Evolutionary conservation across 2,329 filamentous ascomycete species (phyloP), one percentile per base, ranked within the genome.

Genomic region (Achaetomium macrosporum): DNA sequence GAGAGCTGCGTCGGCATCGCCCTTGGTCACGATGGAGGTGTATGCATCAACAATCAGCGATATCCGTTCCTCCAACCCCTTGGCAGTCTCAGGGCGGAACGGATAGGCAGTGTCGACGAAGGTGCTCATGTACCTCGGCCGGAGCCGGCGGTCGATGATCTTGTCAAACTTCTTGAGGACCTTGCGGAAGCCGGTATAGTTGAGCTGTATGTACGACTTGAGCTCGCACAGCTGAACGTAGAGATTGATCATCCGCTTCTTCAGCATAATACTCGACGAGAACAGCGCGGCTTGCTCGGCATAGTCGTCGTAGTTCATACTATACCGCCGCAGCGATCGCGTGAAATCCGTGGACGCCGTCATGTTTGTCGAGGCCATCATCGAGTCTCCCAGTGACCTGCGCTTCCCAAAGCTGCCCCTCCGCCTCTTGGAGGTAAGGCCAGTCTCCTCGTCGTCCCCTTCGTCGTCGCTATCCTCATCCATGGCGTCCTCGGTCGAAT

Each of bases 81-180:
- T 74, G 70, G 89, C 83, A 0, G 89, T 93, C 42, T 81, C 77
- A 11, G 83, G 76, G 45, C 81, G 81, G 71, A 99, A 99, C 1
- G 90, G 87, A 63, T 93, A 88, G 0, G 91, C 87, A 1, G 84
- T 76, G 53, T 88, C 82, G 49, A 99, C 90, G 35, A 81, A 77
- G 31, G 81, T 73, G 51, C 82, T 78, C 69, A 96, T 83, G 68
- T 96, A 99, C 42, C 78, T 74, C 13, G 81, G 75, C 60, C 92
- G 90, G 51, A 97, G 75, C 62, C 85, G 85, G 59, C 85, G 85
- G 69, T 96, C 87, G 53, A 96, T 73, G 53, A 88, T 97, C 76
- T 99, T 99, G 77, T 99, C 93, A 65, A 93, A 99, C 70, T 99
- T 99, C 73, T 99, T 99, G 61, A 97, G 73, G 0, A 95, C 91